phyloP scores from a whole-genome alignment of 441 rosid genomes.

The Dalechampia spathulata region DNA sequence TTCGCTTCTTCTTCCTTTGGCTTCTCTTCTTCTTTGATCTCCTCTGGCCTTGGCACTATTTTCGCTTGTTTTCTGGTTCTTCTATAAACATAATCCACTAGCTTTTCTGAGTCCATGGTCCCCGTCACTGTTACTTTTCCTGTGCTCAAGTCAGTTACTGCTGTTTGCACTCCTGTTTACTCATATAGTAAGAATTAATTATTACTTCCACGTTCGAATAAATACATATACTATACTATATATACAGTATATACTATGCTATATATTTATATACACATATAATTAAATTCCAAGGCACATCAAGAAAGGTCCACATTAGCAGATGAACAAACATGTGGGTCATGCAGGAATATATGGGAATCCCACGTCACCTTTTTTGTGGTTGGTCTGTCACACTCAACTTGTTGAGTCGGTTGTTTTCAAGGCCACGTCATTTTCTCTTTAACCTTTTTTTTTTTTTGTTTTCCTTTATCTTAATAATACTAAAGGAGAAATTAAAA shows the following conservation, averaged over 20 bases:
- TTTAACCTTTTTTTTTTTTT: no score
- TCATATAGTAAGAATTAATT: neutral
- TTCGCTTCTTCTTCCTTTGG: constrained; percentile 31
- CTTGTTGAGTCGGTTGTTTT: neutral
- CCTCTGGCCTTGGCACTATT: constrained; percentile 68
- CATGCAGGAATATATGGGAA: neutral
- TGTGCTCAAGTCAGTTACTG: constrained; percentile 47
- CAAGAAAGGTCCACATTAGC: neutral
- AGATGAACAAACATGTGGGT: neutral
- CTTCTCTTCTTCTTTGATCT: constrained; percentile 28
- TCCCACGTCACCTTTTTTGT: neutral
- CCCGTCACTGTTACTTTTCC: constrained; percentile 79
- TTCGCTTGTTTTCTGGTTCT: constrained; percentile 72
- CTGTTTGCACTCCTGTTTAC: constrained; percentile 67
- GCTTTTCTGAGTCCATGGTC: constrained; percentile 70
- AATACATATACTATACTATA: no score
- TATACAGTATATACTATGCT: no score
- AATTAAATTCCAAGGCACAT: neutral
- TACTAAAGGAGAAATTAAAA: no score
- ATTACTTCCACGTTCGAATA: neutral
- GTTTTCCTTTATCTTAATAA: no score
- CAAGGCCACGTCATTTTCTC: no score
- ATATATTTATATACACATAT: no score
- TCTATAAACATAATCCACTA: constrained; percentile 75
- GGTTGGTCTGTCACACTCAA: constrained; percentile 11